Base-by-base conservation (phyloP, 2,329 filamentous ascomycete species). In the Xylaria sp. region DNA sequence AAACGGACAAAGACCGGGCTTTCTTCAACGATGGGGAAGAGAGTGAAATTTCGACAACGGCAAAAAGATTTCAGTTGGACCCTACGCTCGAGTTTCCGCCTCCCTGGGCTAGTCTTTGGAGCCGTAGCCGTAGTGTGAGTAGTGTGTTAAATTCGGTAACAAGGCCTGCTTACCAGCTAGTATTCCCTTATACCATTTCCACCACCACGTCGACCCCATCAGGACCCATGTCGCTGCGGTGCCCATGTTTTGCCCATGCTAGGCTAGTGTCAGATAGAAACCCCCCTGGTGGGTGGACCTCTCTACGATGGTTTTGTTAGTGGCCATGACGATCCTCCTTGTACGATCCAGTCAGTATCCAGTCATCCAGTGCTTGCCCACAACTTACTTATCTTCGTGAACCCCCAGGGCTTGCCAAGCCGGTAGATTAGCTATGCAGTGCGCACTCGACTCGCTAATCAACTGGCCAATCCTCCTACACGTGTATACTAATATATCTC, bases 391-490 rank as follows among this genome's bases (percentile, higher is more conserved):
- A 61, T 67, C 61, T 62, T 23, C 10, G 33, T 60, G 58, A 59
- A 66, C 46, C 61, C 70, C 65, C 72, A 68, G 70, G 70, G 59
- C 28, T 15, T 70, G 75, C 75, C 75, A 76, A 76, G 75, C 71
- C 74, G 75, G 74, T 72, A 77, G 73, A 76, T 76, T 62, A 63
- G 63, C 65, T 54, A 49, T 68, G 54, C 69, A 61, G 51, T 36
- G 63, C 39, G 51, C 64, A 41, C 36, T 33, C 12, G 10, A 72
- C 75, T 74, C 73, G 73, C 65, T 68, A 61, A 56, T 62, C 49
- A 48, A 20, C 25, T 36, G 10, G 23, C 41, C 49, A 28, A 58
- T 52, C 1, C 52, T 43, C 20, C 36, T 48, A 20, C 9, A 18
- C n/a, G n/a, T 39, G 43, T 57, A 46, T 46, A 3, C 39, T 18